phyloP scores from a whole-genome alignment of 257 asterid genomes.

The Primulina huaijiensis region DNA sequence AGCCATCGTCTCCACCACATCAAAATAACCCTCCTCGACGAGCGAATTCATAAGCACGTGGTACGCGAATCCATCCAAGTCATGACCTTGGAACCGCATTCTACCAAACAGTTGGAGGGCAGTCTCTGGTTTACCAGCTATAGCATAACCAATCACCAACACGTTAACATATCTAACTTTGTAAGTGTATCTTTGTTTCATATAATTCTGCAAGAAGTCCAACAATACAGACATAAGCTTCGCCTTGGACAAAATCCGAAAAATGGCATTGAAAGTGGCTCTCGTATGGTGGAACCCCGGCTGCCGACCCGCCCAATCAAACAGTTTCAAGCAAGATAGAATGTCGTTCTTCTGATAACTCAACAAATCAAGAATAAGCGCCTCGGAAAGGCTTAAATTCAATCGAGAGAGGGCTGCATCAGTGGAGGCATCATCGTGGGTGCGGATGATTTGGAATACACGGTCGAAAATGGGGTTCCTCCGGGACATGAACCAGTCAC shows the following conservation, averaged over 20 bases:
- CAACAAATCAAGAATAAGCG: constrained; percentile 53
- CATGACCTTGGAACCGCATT: constrained; percentile 75
- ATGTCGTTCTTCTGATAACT: constrained; percentile 51
- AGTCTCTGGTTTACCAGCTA: constrained; percentile 63
- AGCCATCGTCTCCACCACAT: constrained; percentile 44
- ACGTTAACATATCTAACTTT: constrained; percentile 38
- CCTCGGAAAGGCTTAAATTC: constrained; percentile 49
- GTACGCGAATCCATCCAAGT: constrained; percentile 56
- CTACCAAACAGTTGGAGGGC: constrained; percentile 71
- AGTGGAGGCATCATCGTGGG: constrained; percentile 41
- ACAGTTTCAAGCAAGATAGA: constrained; percentile 69
- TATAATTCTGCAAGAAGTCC: constrained; percentile 44
- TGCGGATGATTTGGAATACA: constrained; percentile 53
- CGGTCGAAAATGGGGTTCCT: constrained; percentile 44
- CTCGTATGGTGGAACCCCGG: constrained; percentile 66
- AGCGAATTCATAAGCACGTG: constrained; percentile 72
- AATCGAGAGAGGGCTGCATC: constrained; percentile 48
- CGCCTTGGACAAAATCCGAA: constrained; percentile 52
- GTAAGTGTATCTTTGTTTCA: constrained; percentile 30
- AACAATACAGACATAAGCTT: constrained; percentile 49
- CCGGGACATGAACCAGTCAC: constrained; percentile 68
- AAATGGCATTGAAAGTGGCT: constrained; percentile 61
- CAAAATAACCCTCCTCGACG: constrained; percentile 57
- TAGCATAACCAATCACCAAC: constrained; percentile 72
- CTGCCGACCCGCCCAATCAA: constrained; percentile 93